Percentiles rank a stretch among this genome's conserved stretches.
Evolutionary conservation across 2,329 filamentous ascomycete species (phyloP).

Genomic region (Teratosphaeria pseudoeucalypti): DNA sequence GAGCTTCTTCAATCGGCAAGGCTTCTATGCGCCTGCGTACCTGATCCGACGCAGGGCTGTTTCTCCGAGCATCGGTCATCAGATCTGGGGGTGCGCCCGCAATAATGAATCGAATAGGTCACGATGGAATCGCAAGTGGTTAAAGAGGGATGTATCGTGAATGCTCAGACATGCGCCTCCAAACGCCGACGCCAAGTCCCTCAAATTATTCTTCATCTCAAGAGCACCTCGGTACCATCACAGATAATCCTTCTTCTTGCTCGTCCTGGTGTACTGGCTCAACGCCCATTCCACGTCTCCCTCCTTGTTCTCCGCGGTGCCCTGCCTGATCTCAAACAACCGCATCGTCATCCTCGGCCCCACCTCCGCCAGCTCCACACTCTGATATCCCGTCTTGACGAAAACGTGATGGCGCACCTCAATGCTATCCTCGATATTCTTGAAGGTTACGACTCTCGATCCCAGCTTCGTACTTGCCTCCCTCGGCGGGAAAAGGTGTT

Average conservation of each 20-base stretch:
- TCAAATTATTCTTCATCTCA: not conserved
- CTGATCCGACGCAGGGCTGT: no score
- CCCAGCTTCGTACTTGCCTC: conserved; percentile 75
- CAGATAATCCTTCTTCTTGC: conserved; percentile 90
- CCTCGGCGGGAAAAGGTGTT: conserved; percentile 86
- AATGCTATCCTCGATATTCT: conserved; percentile 78
- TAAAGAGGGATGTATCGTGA: no score
- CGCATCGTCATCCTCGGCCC: conserved; percentile 97
- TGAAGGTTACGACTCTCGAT: conserved; percentile 82
- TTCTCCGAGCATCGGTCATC: no score
- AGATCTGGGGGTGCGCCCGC: no score
- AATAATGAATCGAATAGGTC: no score
- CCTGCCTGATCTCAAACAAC: conserved; percentile 82
- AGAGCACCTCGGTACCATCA: conserved; percentile 28
- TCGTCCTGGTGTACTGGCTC: conserved; percentile 88
- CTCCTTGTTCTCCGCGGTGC: conserved; percentile 86
- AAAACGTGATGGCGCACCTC: conserved; percentile 93
- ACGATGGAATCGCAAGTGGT: no score
- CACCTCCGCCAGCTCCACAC: conserved; percentile 79
- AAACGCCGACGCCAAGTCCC: not conserved
- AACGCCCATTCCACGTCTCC: conserved; percentile 95
- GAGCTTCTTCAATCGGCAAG: no score
- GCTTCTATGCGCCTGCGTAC: no score
- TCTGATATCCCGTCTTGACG: conserved; percentile 81
- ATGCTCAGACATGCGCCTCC: not conserved